Evolutionary conservation across 208 protist genomes (phyloP), one percentile per base, ranked within the genome.

Genomic region (Trypanosoma cruzi): DNA sequence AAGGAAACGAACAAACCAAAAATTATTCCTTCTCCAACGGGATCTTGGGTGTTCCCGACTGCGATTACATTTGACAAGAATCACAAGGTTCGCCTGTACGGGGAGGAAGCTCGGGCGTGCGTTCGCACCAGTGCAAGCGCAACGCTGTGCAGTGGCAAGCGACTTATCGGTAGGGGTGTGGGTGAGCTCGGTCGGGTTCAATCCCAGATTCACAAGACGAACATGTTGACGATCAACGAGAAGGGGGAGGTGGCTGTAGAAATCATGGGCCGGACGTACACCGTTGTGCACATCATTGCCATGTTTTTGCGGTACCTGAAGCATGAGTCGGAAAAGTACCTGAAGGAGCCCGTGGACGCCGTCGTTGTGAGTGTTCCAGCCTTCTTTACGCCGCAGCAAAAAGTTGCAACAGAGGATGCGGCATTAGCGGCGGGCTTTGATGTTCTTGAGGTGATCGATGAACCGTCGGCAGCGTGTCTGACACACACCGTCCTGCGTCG

Each of bases 251-350:
- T 96, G n/a, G 85, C 88, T 40, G 81, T 96, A 11, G 89, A 96
- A 77, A 86, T 96, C 29, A 93, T 91, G 85, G 89, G 89, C 10
- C 80, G 92, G 22, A 90, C 89, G 40, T 97, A 95, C 81, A 94
- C 93, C 13, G 77, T 96, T 14, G 84, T 95, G 57, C 93, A 97
- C 75, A 95, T 97, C 67, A 97, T 93, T 58, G 86, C 91, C 52
- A 97, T 97, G 93, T 96, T 97, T 60, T 73, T 97, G 29, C 82
- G 91, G 24, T 96, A 95, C 68, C 77, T 97, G 42, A 96, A 96
- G 66, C 81, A 71, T 36, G 85, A 93, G 60, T 88, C 93, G 24
- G 90, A 97, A 68, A 85, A 82, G 68, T 95, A 80, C 68, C 76
- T 97, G 2, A 80, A 81, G 37, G 86, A 94, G 78, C 78, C 87